Percentiles rank a stretch among this genome's conserved stretches.
These are phyloP conservation scores for Lithospermum erythrorhizon DNA, from an alignment of 257 asterid species.

Conservation along the genomic window DNA sequence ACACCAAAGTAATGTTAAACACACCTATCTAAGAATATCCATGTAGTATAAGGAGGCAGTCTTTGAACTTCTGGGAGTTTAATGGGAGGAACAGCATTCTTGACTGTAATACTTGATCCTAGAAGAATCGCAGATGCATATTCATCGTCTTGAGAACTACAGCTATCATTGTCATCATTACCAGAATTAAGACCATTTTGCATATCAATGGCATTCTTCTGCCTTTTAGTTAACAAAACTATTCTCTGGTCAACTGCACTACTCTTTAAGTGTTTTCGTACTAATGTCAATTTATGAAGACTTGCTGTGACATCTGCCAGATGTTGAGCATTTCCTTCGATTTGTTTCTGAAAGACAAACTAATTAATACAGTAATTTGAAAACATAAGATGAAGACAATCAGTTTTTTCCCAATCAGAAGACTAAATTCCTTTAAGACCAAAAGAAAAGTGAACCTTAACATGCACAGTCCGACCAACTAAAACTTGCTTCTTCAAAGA, in stretches of 20 bases:
- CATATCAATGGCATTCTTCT: constrained; percentile 73
- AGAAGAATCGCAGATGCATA: constrained; percentile 72
- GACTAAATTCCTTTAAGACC: constrained; percentile 6
- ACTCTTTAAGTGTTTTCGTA: constrained; percentile 41
- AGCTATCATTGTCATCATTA: constrained; percentile 52
- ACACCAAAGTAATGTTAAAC: constrained; percentile 9
- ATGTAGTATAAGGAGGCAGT: constrained; percentile 72
- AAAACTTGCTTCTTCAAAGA: constrained; percentile 50
- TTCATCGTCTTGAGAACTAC: constrained; percentile 73
- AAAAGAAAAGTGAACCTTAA: constrained; percentile 43
- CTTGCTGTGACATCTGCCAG: constrained; percentile 41
- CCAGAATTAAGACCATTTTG: constrained; percentile 60
- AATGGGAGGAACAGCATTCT: constrained; percentile 79
- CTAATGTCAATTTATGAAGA: constrained; percentile 44
- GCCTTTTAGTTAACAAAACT: constrained; percentile 79
- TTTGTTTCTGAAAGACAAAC: constrained; percentile 44
- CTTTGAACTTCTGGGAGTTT: constrained; percentile 60
- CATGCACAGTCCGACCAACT: constrained; percentile 37
- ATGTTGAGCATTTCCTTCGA: constrained; percentile 58
- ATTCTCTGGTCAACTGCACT: constrained; percentile 36
- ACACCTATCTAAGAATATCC: constrained; percentile 85
- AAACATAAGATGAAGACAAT: constrained; percentile 2
- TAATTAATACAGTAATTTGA: not conserved
- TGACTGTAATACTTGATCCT: constrained; percentile 83
- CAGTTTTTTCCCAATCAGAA: constrained; percentile 5